phyloP scores from a whole-genome alignment of 768 basidiomycete genomes.

The Boletus edulis region DNA sequence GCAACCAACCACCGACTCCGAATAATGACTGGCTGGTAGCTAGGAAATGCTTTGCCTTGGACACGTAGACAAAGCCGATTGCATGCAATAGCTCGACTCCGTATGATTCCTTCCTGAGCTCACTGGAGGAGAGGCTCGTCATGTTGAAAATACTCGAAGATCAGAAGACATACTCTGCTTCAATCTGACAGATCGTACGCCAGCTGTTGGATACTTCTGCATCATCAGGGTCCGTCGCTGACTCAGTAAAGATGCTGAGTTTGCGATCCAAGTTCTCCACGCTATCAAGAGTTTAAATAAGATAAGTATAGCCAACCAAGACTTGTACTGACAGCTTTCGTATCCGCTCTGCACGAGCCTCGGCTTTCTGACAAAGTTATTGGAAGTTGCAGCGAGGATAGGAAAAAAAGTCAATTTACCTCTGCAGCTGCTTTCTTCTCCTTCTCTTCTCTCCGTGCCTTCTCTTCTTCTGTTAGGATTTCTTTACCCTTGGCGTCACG shows the following conservation, averaged over 20 bases:
- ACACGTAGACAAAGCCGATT: slow-evolving; percentile 80
- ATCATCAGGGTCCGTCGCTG: slow-evolving; percentile 67
- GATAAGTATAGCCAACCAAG: not conserved
- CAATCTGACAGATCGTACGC: slow-evolving; percentile 73
- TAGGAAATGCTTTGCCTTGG: slow-evolving; percentile 81
- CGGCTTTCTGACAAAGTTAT: slow-evolving; percentile 60
- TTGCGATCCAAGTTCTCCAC: slow-evolving; percentile 79
- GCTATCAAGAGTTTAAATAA: slow-evolving; percentile 12
- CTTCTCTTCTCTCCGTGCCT: slow-evolving; percentile 71
- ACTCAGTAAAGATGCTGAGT: slow-evolving; percentile 85
- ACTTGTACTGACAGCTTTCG: slow-evolving; percentile 48
- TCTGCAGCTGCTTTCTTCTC: slow-evolving; percentile 63
- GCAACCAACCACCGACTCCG: slow-evolving; percentile 90
- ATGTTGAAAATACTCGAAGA: not conserved
- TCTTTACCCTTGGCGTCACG: slow-evolving; percentile 55
- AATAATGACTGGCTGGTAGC: slow-evolving; percentile 68
- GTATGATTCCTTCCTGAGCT: slow-evolving; percentile 83
- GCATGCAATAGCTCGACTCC: slow-evolving; percentile 83
- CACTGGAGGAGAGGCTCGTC: slow-evolving; percentile 40
- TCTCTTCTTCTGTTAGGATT: slow-evolving; percentile 67
- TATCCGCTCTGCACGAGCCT: slow-evolving; percentile 73
- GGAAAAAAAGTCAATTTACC: slow-evolving; percentile 37
- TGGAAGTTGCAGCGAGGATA: not conserved
- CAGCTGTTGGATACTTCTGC: slow-evolving; percentile 68
- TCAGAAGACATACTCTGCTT: slow-evolving; percentile 65